These are phyloP conservation scores for Neurospora hispaniola DNA, from an alignment of 495 filamentous ascomycete genomes.

Conservation along the genomic window DNA sequence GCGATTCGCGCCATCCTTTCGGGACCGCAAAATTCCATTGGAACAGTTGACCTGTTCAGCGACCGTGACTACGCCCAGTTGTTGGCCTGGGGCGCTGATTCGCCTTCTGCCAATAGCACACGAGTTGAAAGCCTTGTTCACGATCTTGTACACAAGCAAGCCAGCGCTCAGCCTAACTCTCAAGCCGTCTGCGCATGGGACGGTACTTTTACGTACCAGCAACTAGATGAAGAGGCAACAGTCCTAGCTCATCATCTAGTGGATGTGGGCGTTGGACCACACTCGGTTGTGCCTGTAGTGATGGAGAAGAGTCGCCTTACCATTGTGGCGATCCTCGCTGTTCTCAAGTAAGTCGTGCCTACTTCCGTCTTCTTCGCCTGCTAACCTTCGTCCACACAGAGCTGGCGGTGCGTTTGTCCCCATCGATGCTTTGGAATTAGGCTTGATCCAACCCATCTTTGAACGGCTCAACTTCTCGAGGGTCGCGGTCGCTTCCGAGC, in stretches of 20 bases:
- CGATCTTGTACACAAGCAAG: conserved; percentile 25
- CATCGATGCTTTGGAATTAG: conserved; percentile 29
- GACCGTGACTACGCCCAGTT: conserved; percentile 34
- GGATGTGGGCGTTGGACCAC: conserved; percentile 30
- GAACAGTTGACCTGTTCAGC: conserved; percentile 33
- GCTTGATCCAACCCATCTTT: conserved; percentile 31
- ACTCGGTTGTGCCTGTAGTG: conserved; percentile 34
- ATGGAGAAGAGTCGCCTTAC: conserved; percentile 36
- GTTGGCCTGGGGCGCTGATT: conserved; percentile 26
- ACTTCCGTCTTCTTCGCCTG: neutral
- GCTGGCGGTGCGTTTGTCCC: conserved; percentile 35
- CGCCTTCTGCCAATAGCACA: conserved; percentile 6
- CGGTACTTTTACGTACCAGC: conserved; percentile 30
- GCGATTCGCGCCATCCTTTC: conserved; percentile 33
- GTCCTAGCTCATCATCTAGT: conserved; percentile 31
- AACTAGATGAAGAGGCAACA: conserved; percentile 28
- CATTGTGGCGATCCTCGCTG: conserved; percentile 36
- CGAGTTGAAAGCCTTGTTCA: conserved; percentile 23
- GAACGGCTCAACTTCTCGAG: conserved; percentile 26
- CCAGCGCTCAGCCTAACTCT: conserved; percentile 22
- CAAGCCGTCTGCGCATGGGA: conserved; percentile 38
- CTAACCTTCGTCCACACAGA: conserved; percentile 9
- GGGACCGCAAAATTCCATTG: conserved; percentile 22
- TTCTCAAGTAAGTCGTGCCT: conserved; percentile 28
- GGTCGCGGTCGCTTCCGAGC: conserved; percentile 30